Evolutionary conservation across 257 asterid species (phyloP).

Genomic region (Penstemon newberryi): DNA sequence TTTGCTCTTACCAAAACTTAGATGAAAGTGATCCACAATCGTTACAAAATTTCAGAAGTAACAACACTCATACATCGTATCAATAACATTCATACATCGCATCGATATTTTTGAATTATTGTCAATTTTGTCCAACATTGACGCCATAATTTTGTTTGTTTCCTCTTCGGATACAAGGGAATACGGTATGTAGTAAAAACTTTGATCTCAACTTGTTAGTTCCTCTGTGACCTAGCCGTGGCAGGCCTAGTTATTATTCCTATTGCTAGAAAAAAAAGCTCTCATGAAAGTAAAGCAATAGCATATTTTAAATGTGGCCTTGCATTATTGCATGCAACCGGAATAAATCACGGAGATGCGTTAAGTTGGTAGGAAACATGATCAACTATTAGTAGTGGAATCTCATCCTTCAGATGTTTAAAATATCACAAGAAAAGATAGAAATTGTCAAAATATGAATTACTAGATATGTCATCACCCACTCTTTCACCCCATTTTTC

Average conservation of each 20-base stretch:
- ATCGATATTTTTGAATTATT: too few relatives aligned
- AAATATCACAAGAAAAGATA: background rate
- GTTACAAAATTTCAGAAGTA: too few relatives aligned
- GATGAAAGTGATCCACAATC: too few relatives aligned
- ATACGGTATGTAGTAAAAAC: too few relatives aligned
- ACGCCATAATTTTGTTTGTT: too few relatives aligned
- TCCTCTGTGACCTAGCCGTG: background rate
- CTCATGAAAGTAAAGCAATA: background rate
- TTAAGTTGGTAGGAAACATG: background rate
- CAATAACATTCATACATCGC: too few relatives aligned
- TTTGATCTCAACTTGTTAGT: too few relatives aligned
- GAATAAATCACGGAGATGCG: background rate
- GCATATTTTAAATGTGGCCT: background rate
- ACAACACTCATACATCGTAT: too few relatives aligned
- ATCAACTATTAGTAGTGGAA: background rate
- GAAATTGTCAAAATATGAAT: background rate
- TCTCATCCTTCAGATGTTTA: background rate
- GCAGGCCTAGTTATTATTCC: background rate
- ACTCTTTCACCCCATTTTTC: too few relatives aligned
- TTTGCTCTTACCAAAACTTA: too few relatives aligned
- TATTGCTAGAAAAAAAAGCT: background rate
- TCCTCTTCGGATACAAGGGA: too few relatives aligned
- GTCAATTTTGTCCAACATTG: too few relatives aligned
- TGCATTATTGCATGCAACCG: background rate
- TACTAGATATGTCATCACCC: background rate